phyloP scores from a whole-genome alignment of 2,329 filamentous ascomycete species.

The Kalaharituber pfeilii region DNA sequence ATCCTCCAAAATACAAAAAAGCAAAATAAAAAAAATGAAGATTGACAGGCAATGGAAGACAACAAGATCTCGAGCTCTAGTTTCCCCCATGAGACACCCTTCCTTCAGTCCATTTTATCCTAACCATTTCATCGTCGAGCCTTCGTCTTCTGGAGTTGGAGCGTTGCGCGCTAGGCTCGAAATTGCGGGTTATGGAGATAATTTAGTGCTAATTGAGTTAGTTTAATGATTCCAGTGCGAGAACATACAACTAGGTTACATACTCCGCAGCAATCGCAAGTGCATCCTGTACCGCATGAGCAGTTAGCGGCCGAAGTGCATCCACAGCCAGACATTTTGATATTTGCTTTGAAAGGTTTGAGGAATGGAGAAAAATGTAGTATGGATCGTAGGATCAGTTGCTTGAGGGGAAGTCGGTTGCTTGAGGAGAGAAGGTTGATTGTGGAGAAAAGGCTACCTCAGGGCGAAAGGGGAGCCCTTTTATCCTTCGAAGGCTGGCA shows the following conservation, averaged over 20 bases:
- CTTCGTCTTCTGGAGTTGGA: neutral
- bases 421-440: conserved; percentile 12
- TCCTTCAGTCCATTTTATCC: conserved; percentile 2
- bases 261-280: conserved; percentile 13
- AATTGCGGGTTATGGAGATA: too few species aligned
- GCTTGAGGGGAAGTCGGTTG: neutral
- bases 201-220: conserved; percentile 11
- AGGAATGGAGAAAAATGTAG: conserved; percentile 5
- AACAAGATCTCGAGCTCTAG: neutral
- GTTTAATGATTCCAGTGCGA: too few species aligned
- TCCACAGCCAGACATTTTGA: conserved; percentile 15
- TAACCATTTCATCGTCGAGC: neutral
- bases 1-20: neutral
- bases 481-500: conserved; percentile 31
- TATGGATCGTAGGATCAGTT: conserved; percentile 10
- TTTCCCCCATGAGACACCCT: neutral
- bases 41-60: neutral
- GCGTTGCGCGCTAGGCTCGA: neutral
- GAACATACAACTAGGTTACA: too few species aligned
- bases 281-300: conserved; percentile 3
- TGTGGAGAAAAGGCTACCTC: conserved; percentile 22
- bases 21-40: neutral
- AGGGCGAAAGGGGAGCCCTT: conserved; percentile 21
- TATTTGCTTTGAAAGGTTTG: conserved; percentile 9
- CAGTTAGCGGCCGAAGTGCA: conserved; percentile 8